Evolutionary conservation across 2,329 filamentous ascomycete genomes (phyloP).

Genomic region (Mycosphaerella arachidis): DNA sequence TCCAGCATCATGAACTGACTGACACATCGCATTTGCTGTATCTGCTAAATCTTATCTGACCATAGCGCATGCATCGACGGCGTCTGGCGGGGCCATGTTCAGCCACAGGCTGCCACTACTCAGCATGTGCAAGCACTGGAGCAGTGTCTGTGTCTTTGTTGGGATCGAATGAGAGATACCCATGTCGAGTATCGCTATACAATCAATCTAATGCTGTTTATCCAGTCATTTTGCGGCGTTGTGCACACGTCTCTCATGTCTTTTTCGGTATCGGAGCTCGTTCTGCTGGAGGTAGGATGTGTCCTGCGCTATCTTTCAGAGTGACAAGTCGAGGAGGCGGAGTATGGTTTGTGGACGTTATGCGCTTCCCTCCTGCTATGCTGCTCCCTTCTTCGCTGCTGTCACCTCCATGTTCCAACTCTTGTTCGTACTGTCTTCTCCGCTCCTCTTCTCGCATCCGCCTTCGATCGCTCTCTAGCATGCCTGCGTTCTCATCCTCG

Average conservation of each 20-base stretch:
- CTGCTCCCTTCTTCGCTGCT: slow-evolving; percentile 13
- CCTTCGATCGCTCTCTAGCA: slow-evolving; percentile 15
- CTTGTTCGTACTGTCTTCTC: slow-evolving; percentile 12
- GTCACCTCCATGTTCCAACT: slow-evolving; percentile 6
- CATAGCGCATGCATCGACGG: not conserved
- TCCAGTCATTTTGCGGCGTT: not conserved
- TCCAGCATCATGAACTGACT: slow-evolving; percentile 12
- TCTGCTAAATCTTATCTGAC: not conserved
- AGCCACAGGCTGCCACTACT: not conserved
- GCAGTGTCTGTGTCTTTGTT: not conserved
- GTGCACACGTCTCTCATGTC: not conserved
- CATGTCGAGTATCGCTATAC: not conserved
- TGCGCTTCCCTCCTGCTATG: slow-evolving; percentile 23
- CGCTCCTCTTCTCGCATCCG: slow-evolving; percentile 7
- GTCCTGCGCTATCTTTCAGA: slow-evolving; percentile 39
- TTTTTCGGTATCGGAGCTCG: slow-evolving; percentile 40
- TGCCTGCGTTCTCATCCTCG: slow-evolving; percentile 47
- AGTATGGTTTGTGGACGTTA: slow-evolving; percentile 17
- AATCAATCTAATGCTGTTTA: not conserved
- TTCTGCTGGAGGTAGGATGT: slow-evolving; percentile 42
- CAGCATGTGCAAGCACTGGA: not conserved
- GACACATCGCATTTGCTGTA: not conserved
- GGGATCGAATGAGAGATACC: not conserved
- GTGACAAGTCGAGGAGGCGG: slow-evolving; percentile 30
- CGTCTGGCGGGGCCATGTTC: not conserved